Evolutionary conservation across 2,329 filamentous ascomycete species (phyloP).

Genomic region (Trichocomaceae sp.): DNA sequence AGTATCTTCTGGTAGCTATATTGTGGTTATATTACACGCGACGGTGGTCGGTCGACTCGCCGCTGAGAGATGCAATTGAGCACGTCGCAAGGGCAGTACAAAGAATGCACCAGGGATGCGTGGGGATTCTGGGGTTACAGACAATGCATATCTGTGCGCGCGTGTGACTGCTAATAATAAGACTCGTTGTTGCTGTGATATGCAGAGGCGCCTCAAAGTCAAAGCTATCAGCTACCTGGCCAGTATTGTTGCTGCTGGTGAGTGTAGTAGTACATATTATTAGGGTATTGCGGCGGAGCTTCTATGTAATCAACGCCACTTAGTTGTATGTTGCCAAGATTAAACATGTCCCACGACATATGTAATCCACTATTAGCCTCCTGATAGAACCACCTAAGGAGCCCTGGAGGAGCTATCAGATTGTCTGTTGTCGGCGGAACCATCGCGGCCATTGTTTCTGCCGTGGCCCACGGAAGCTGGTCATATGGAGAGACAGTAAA

Average conservation of each 20-base stretch:
- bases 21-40: neutral
- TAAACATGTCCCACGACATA: slow-evolving; percentile 10
- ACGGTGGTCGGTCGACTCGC: neutral
- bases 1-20: neutral
- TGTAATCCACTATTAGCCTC: slow-evolving; percentile 6
- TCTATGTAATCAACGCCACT: slow-evolving; percentile 4
- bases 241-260: neutral
- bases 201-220: neutral
- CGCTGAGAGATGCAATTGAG: neutral
- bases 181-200: too few species aligned
- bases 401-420: slow-evolving; percentile 5
- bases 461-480: slow-evolving; percentile 1
- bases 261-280: slow-evolving; percentile 1
- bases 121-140: neutral
- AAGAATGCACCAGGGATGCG: neutral
- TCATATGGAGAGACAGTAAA: slow-evolving; percentile 3
- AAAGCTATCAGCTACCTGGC: neutral
- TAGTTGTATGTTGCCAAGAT: slow-evolving; percentile 9
- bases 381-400: slow-evolving; percentile 8
- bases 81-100: neutral
- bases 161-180: too few species aligned
- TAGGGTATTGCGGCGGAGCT: slow-evolving; percentile 2
- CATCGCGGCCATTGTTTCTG: slow-evolving; percentile 3
- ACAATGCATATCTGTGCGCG: neutral
- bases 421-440: neutral